phyloP scores from a whole-genome alignment of 495 filamentous ascomycete species.

The Schizothecium vesticola region DNA sequence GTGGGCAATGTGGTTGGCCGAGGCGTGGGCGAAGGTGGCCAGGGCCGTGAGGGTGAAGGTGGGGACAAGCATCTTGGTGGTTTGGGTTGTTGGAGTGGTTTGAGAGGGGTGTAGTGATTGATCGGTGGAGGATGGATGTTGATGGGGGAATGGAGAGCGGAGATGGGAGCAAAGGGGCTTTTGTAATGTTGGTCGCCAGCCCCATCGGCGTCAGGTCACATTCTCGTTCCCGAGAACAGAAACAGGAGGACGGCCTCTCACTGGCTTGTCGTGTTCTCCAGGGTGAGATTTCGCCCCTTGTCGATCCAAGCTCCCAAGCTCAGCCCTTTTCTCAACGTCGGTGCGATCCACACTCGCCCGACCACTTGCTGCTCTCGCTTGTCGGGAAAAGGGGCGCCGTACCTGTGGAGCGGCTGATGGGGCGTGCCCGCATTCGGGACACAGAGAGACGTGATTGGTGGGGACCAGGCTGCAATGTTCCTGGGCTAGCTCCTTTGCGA shows the following conservation, averaged over 20 bases:
- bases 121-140: not conserved
- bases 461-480: not conserved
- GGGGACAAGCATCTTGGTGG: not conserved
- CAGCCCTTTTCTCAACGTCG: not conserved
- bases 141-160: not conserved
- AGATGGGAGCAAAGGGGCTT: not conserved
- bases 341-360: not conserved
- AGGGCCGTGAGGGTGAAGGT: not conserved
- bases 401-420: not conserved
- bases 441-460: not conserved
- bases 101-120: not conserved
- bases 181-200: not conserved
- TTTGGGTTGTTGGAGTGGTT: not conserved
- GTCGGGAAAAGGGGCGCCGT: not conserved
- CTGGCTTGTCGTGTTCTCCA: not conserved
- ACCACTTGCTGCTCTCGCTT: not conserved
- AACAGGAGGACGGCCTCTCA: not conserved
- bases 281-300: not conserved
- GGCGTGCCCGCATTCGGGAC: not conserved
- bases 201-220: not conserved
- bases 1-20: conserved; percentile 6
- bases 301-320: not conserved
- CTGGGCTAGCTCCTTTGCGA: not conserved
- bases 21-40: not conserved
- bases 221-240: not conserved